phyloP scores from a whole-genome alignment of 129 eudicot genomes.

The Saussurea involucrata region DNA sequence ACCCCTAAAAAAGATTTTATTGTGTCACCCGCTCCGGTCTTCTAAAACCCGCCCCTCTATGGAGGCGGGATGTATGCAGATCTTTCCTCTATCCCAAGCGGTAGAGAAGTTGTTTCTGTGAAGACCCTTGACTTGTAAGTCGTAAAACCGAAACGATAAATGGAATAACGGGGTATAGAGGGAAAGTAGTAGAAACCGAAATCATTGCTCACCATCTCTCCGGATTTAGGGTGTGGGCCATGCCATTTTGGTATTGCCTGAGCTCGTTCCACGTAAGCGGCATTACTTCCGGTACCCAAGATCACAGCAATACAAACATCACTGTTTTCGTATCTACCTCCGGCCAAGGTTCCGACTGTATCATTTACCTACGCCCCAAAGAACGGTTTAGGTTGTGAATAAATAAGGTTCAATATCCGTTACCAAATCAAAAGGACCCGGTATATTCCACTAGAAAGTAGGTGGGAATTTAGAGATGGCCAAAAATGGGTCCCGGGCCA shows the following conservation, averaged over 20 bases:
- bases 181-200: background rate
- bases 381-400: background rate
- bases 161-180: background rate
- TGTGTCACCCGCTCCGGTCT: background rate
- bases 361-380: slow-evolving; percentile 68
- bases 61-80: background rate
- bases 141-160: background rate
- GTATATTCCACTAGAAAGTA: background rate
- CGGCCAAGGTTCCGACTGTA: slow-evolving; percentile 92
- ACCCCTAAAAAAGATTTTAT: background rate
- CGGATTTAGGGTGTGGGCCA: slow-evolving; percentile 80
- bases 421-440: background rate
- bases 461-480: background rate
- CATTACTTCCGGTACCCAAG: slow-evolving; percentile 91
- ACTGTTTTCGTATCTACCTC: slow-evolving; percentile 62
- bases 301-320: slow-evolving; percentile 77
- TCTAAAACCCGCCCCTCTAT: background rate
- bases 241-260: slow-evolving; percentile 88
- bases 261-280: slow-evolving; percentile 93
- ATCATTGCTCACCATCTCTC: slow-evolving; percentile 67
- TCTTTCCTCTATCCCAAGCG: background rate
- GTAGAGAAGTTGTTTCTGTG: background rate
- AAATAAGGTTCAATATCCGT: background rate
- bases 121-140: background rate
- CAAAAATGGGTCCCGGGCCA: too few species aligned